Evolutionary conservation across 306 rosid genomes (phyloP), one percentile per base, ranked within the genome.

Genomic region (Rosa chinensis): DNA sequence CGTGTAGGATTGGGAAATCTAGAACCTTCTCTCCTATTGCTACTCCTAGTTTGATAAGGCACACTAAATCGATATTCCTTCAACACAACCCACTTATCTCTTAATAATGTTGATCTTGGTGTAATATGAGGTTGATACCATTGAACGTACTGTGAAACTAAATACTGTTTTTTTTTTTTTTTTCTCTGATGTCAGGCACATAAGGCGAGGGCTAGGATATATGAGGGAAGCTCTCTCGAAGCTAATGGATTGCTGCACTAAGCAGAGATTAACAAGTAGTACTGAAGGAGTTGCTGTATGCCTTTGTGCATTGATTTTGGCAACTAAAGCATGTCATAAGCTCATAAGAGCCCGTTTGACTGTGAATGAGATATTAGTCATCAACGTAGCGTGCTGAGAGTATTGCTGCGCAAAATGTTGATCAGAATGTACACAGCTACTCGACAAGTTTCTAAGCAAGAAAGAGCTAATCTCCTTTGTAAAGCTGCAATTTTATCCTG

Each of bases 201-300:
- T 21, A 77, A 70, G 21, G 81, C 83, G 50, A 83, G 81, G 86
- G 75, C 70, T 69, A 79, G 86, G 74, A 32, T 75, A 72, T 79
- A 50, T 75, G 75, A 75, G 58, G 86, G 82, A 74, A 37, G 81
- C 11, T 10, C 53, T 12, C 17, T 70, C 44, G 47, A 12, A 45
- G 39, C 2, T 37, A 61, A 79, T 58, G 72, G 25, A 32, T 17
- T 5, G 61, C 23, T 1, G 23, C 61, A 55, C 3, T 20, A 55
- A 17, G 61, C 23, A 17, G 61, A 55, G 61, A 55, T 55, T 1
- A 55, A 52, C 3, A 5, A 47, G 50, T 47, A 32, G 37, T 32
- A 2, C 3, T 32, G 37, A 32, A 32, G 37, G 37, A 32, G 37
- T 32, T 32, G 37, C 37, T 32, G 37, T 2, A 32, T 32, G 37